Evolutionary conservation across 2,329 filamentous ascomycete species (phyloP).

Genomic region (Fusarium sp.): DNA sequence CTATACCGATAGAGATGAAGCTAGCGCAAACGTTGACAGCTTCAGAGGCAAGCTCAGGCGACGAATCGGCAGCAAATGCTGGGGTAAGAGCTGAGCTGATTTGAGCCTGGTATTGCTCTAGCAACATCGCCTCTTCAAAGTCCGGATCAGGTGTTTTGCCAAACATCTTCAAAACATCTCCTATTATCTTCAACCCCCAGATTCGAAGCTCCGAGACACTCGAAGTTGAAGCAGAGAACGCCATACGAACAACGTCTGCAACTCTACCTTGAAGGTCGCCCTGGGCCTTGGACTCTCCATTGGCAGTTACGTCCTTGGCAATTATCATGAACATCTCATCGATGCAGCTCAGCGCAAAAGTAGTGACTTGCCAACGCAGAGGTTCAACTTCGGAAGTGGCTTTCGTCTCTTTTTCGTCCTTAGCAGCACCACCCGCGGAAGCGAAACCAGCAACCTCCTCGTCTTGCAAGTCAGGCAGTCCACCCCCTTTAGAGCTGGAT

Average conservation of each 20-base stretch:
- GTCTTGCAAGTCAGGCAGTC: constrained; percentile 85
- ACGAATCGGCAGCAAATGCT: constrained; percentile 95
- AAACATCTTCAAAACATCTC: constrained; percentile 94
- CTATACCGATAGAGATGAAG: constrained; percentile 96
- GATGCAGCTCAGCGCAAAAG: constrained; percentile 92
- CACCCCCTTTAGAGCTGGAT: constrained; percentile 60
- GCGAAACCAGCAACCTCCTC: constrained; percentile 98
- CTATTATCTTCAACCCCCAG: constrained; percentile 93
- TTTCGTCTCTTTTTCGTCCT: constrained; percentile 67
- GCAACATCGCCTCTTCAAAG: constrained; percentile 94
- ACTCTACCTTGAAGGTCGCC: constrained; percentile 83
- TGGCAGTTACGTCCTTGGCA: constrained; percentile 80
- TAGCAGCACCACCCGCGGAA: constrained; percentile 72
- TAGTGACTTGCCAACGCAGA: constrained; percentile 93
- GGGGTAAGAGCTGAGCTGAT: constrained; percentile 97
- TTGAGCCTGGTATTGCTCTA: constrained; percentile 98
- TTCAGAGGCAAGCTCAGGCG: constrained; percentile 93
- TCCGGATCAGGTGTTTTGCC: constrained; percentile 95
- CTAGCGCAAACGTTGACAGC: constrained; percentile 98
- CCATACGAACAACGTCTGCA: constrained; percentile 94
- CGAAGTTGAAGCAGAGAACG: constrained; percentile 96
- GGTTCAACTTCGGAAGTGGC: constrained; percentile 80
- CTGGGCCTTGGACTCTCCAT: constrained; percentile 83
- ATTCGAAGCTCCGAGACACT: constrained; percentile 91
- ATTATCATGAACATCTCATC: constrained; percentile 85